A percentile compares a stretch with the other conserved stretches of the same genome.
phyloP scores from a whole-genome alignment of 2,329 filamentous ascomycete genomes.

The Thelonectria olida region DNA sequence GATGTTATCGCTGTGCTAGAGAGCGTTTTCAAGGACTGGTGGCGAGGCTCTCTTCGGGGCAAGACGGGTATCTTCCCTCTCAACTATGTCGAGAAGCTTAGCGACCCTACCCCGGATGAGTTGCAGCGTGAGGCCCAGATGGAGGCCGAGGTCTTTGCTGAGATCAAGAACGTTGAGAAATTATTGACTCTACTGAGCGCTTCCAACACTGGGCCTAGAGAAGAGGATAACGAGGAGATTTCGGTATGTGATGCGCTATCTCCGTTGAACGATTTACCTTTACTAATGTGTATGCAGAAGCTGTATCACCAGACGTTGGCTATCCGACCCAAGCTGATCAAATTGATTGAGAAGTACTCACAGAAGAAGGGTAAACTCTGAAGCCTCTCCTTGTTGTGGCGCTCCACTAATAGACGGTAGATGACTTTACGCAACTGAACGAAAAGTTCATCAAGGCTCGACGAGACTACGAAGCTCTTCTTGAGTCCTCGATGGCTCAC shows the following conservation, averaged over 20 bases:
- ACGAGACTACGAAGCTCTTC: constrained; percentile 93
- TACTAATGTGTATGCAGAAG: constrained; percentile 60
- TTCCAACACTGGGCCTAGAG: constrained; percentile 79
- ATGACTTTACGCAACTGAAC: constrained; percentile 98
- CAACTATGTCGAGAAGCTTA: constrained; percentile 98
- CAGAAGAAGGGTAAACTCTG: constrained; percentile 86
- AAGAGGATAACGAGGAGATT: constrained; percentile 97
- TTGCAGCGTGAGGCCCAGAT: constrained; percentile 95
- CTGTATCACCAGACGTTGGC: constrained; percentile 92
- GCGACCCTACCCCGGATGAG: constrained; percentile 94
- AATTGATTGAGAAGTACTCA: constrained; percentile 98
- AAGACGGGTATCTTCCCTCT: constrained; percentile 98
- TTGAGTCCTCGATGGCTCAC: constrained; percentile 96
- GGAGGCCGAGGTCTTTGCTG: constrained; percentile 77
- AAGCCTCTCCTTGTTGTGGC: not conserved
- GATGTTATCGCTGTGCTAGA: constrained; percentile 97
- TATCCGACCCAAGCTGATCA: constrained; percentile 95
- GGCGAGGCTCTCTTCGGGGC: constrained; percentile 93
- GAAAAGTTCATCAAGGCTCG: constrained; percentile 99
- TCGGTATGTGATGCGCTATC: constrained; percentile 63
- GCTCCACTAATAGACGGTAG: constrained; percentile 56
- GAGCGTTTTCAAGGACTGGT: constrained; percentile 99
- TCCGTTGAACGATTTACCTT: not conserved
- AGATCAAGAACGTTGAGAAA: constrained; percentile 72
- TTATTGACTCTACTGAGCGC: constrained; percentile 91